Percentiles rank a stretch among this genome's conserved stretches.
Conservation (phyloP, 2,329 filamentous ascomycete species). For the Curvularia hawaiiensis region DNA sequence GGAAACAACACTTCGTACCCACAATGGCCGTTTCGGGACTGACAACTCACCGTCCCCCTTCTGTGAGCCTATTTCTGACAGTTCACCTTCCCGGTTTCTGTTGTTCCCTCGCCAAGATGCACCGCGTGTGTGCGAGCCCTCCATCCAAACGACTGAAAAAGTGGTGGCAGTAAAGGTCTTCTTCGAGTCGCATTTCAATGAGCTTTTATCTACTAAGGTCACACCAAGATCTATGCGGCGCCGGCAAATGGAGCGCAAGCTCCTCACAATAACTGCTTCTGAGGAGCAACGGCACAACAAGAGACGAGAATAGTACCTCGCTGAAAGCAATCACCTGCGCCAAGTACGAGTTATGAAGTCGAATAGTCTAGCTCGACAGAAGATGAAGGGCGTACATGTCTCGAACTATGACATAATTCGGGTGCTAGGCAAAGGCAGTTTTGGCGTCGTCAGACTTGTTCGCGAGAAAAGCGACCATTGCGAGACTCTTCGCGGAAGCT, state of each 20-base stretch:
- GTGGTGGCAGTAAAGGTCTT: conserved; percentile 82
- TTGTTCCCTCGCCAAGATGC: conserved; percentile 44
- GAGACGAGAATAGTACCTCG: conserved; percentile 64
- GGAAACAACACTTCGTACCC: conserved; percentile 32
- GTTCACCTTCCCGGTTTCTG: conserved; percentile 30
- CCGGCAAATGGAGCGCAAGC: conserved; percentile 65
- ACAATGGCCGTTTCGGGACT: conserved; percentile 21
- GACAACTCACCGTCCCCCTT: conserved; percentile 24
- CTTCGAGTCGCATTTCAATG: conserved; percentile 82
- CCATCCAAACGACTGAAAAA: conserved; percentile 71
- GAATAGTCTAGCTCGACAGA: conserved; percentile 57
- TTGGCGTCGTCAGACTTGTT: conserved; percentile 88
- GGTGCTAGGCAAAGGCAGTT: conserved; percentile 89
- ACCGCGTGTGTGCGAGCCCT: conserved; percentile 42
- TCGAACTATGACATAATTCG: conserved; percentile 81
- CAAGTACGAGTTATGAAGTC: conserved; percentile 73
- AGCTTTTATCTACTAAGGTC: conserved; percentile 61
- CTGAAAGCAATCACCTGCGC: conserved; percentile 77
- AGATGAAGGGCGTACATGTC: conserved; percentile 57
- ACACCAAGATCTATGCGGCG: conserved; percentile 66
- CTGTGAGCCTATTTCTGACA: conserved; percentile 22
- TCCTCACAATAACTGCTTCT: conserved; percentile 63
- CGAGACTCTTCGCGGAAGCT: conserved; percentile 19
- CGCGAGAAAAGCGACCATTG: conserved; percentile 60
- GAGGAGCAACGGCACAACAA: conserved; percentile 60